A percentile compares a stretch with the other conserved stretches of the same genome.
These are phyloP conservation scores for Pyrenochaeta sp. DNA, from an alignment of 2,329 filamentous ascomycete genomes.

Conservation along the genomic window DNA sequence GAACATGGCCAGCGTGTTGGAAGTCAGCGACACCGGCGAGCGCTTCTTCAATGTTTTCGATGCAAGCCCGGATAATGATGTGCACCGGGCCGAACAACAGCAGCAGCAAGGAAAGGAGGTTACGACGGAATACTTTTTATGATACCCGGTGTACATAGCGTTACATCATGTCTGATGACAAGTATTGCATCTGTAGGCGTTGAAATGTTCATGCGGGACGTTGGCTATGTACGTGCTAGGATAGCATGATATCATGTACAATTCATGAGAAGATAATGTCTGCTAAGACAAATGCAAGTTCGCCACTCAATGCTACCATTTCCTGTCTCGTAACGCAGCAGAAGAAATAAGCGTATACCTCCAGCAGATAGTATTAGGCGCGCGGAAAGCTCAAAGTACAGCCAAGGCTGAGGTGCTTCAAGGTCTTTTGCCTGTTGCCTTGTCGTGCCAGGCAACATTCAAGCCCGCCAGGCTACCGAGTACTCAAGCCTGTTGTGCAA, in stretches of 20 bases:
- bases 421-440: too few relatives aligned
- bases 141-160: conserved; percentile 47
- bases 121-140: conserved; percentile 73
- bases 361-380: too few relatives aligned
- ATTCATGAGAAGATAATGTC: conserved; percentile 5
- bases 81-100: conserved; percentile 81
- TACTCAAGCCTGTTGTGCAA: too few relatives aligned
- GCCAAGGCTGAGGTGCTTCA: too few relatives aligned
- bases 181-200: conserved; percentile 22
- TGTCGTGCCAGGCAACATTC: too few relatives aligned
- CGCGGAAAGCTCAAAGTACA: too few relatives aligned
- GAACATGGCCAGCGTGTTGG: conserved; percentile 95
- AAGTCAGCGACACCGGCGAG: conserved; percentile 92
- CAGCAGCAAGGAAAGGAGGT: conserved; percentile 76
- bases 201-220: conserved; percentile 9
- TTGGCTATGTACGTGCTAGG: conserved; percentile 15
- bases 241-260: conserved; percentile 6
- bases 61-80: conserved; percentile 93
- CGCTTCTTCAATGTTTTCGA: conserved; percentile 98
- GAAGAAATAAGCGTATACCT: too few relatives aligned
- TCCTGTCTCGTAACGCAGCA: too few relatives aligned
- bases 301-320: background rate
- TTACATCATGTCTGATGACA: conserved; percentile 13
- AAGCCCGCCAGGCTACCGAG: too few relatives aligned
- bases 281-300: background rate